phyloP scores from a whole-genome alignment of 192 early-diverging fungal species.

The Coemansia sp. region DNA sequence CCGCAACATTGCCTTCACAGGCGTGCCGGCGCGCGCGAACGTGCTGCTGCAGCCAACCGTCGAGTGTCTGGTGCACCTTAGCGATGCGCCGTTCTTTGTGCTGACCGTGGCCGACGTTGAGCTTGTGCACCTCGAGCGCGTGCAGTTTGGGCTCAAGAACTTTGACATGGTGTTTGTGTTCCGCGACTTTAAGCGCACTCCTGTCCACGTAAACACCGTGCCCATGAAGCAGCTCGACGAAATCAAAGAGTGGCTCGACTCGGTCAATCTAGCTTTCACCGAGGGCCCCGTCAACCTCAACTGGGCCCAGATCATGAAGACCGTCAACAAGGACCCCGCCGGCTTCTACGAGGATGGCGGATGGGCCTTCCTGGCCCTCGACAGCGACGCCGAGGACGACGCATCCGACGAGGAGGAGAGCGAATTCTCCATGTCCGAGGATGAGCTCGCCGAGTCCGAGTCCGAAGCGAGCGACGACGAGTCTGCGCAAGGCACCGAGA shows the following conservation, averaged over 20 bases:
- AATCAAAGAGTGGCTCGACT: constrained; percentile 94
- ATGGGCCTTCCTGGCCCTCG: constrained; percentile 84
- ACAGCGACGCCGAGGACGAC: constrained; percentile 59
- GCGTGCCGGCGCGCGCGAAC: constrained; percentile 89
- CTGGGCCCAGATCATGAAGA: constrained; percentile 99
- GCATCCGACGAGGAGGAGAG: constrained; percentile 60
- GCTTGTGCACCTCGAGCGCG: constrained; percentile 94
- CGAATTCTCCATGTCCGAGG: constrained; percentile 62
- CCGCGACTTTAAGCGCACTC: constrained; percentile 85
- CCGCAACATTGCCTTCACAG: constrained; percentile 90
- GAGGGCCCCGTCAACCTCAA: constrained; percentile 94
- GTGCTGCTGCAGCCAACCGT: constrained; percentile 93
- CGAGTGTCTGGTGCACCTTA: constrained; percentile 94
- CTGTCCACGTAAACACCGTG: constrained; percentile 96
- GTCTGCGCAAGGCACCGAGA: constrained; percentile 19
- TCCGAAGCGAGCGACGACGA: constrained; percentile 42
- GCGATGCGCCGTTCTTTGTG: constrained; percentile 89
- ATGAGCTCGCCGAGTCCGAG: constrained; percentile 56
- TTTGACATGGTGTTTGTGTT: constrained; percentile 99
- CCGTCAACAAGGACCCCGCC: constrained; percentile 87
- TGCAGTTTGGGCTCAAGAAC: constrained; percentile 95
- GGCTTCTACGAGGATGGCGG: constrained; percentile 91
- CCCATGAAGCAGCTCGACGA: constrained; percentile 88
- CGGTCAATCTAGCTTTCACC: constrained; percentile 87
- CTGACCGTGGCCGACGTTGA: constrained; percentile 91